Percentiles rank a stretch among this genome's conserved stretches.
Evolutionary conservation across 2,329 filamentous ascomycete genomes (phyloP).

Genomic region (Byssochlamys sp.): DNA sequence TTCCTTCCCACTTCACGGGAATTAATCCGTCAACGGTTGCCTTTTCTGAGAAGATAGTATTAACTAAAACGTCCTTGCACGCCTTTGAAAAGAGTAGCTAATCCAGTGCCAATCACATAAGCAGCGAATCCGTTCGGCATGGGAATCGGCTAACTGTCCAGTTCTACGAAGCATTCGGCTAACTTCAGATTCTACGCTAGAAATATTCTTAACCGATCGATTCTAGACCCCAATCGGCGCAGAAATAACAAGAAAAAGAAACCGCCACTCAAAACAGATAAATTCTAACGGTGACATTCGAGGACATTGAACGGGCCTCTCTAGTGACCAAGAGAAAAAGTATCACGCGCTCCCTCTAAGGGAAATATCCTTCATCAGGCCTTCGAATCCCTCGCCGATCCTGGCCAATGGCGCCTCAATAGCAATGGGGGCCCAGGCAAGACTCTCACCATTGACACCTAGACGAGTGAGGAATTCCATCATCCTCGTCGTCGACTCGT

Average conservation of each 20-base stretch:
- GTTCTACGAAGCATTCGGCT: no score
- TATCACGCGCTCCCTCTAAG: not conserved
- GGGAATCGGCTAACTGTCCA: not conserved
- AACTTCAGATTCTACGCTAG: no score
- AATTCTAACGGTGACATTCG: no score
- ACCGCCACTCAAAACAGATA: no score
- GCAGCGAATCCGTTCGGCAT: no score
- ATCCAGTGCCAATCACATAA: not conserved
- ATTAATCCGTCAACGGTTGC: not conserved
- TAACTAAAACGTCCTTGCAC: no score
- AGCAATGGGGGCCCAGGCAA: slow-evolving; percentile 7
- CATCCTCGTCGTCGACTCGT: not conserved
- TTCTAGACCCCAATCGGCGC: no score
- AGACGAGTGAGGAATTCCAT: slow-evolving; percentile 7
- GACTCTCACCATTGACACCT: slow-evolving; percentile 2
- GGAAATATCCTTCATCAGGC: slow-evolving; percentile 5
- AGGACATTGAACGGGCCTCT: no score
- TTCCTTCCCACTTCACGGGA: not conserved
- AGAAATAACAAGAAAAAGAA: no score
- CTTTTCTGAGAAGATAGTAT: not conserved
- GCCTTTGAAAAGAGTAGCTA: not conserved
- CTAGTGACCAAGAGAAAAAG: no score
- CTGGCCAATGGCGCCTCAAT: slow-evolving; percentile 7
- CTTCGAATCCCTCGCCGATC: slow-evolving; percentile 6
- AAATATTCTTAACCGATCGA: no score